Conservation (phyloP, 139 green algal genomes). For the Volvox africanus region DNA sequence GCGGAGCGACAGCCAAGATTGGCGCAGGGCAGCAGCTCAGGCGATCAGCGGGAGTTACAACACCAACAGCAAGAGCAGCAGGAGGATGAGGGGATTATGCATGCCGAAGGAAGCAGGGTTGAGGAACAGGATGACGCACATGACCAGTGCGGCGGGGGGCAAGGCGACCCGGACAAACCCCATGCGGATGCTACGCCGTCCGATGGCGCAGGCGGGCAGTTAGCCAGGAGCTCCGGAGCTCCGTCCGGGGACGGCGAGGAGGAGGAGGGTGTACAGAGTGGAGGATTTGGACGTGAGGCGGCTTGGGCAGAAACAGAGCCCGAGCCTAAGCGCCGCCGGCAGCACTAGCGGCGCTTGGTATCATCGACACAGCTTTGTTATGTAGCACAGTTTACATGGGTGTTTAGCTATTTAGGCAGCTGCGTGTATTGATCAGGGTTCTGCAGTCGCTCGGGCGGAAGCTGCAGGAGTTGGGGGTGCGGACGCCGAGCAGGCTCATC, state of each 20-base stretch:
- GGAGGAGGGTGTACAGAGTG: background rate
- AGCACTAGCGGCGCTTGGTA: too few species aligned
- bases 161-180: background rate
- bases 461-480: too few species aligned
- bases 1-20: conserved; percentile 13
- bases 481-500: too few species aligned
- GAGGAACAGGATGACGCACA: background rate
- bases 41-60: background rate
- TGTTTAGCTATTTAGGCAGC: too few species aligned
- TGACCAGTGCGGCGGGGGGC: background rate
- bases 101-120: background rate
- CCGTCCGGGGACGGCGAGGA: background rate
- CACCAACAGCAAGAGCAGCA: background rate
- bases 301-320: background rate
- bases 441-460: too few species aligned
- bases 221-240: too few species aligned
- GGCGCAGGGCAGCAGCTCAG: background rate
- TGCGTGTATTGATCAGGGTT: too few species aligned
- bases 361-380: too few species aligned
- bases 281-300: background rate
- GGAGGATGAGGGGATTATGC: background rate
- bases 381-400: too few species aligned
- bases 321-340: background rate
- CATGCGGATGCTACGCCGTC: background rate
- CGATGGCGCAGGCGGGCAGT: background rate